Evolutionary conservation across 1,284 basidiomycete species (phyloP).

Genomic region (Leccinum subrobustum): DNA sequence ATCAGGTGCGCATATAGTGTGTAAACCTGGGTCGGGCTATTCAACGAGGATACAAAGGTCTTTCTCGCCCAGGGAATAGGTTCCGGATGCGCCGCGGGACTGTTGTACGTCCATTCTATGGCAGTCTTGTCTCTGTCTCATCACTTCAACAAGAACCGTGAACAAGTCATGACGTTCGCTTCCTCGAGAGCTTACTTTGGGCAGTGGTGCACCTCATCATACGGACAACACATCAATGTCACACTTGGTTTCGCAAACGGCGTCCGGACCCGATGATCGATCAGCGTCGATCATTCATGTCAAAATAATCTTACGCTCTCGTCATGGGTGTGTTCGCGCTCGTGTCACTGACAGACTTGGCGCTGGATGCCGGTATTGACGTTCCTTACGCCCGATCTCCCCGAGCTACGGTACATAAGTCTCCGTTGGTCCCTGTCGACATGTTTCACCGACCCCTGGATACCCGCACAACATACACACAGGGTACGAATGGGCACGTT

Average conservation of each 20-base stretch:
- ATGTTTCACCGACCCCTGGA: not conserved
- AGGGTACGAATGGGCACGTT: conserved; percentile 33
- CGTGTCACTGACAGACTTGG: conserved; percentile 15
- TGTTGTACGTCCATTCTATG: conserved; percentile 21
- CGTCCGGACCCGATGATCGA: not conserved
- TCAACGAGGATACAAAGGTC: conserved; percentile 22
- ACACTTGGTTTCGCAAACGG: too few relatives aligned
- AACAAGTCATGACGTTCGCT: too few relatives aligned
- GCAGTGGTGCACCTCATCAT: too few relatives aligned
- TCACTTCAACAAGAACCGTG: too few relatives aligned
- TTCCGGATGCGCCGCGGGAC: conserved; percentile 33
- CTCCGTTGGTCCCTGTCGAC: not conserved
- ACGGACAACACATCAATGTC: too few relatives aligned
- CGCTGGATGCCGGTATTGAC: conserved; percentile 22
- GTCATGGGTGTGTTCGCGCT: conserved; percentile 8
- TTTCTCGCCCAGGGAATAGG: conserved; percentile 36
- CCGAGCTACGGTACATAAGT: conserved; percentile 28
- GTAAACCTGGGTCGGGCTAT: not conserved
- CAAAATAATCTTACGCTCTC: not conserved
- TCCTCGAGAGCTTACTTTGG: too few relatives aligned
- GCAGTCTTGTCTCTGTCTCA: too few relatives aligned
- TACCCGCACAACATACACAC: not conserved
- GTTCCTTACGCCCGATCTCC: conserved; percentile 30
- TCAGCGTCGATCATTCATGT: not conserved
- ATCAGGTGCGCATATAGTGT: conserved; percentile 27